Evolutionary conservation across 352 stramenopile species (phyloP).

Genomic region (Phytophthora cajani): DNA sequence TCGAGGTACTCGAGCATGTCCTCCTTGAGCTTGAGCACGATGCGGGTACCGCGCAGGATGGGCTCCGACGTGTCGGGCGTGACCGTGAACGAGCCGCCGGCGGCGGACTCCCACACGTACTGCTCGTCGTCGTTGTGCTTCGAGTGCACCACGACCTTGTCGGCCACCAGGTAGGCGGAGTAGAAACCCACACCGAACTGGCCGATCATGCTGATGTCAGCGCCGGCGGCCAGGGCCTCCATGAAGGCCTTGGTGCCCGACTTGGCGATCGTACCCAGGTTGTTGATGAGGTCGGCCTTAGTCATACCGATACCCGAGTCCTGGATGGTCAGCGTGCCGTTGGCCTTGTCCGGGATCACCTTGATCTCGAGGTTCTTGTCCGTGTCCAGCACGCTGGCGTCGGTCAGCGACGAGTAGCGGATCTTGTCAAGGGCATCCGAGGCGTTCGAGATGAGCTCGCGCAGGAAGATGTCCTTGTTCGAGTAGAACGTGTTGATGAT

Average conservation of each 20-base stretch:
- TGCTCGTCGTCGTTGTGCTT: slow-evolving; percentile 99
- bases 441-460: slow-evolving; percentile 97
- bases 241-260: slow-evolving; percentile 99
- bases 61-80: slow-evolving; percentile 88
- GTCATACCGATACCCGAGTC: slow-evolving; percentile 99
- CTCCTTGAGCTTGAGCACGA: slow-evolving; percentile 98
- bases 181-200: slow-evolving; percentile 99
- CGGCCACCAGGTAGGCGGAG: slow-evolving; percentile 99
- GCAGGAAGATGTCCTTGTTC: slow-evolving; percentile 99
- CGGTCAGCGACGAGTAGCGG: slow-evolving; percentile 97
- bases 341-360: slow-evolving; percentile 99
- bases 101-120: slow-evolving; percentile 97
- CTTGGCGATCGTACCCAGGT: slow-evolving; percentile 99
- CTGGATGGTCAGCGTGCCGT: slow-evolving; percentile 99
- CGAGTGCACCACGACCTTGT: slow-evolving; percentile 98
- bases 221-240: slow-evolving; percentile 97
- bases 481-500: slow-evolving; percentile 99
- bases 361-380: slow-evolving; percentile 99
- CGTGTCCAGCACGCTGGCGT: slow-evolving; percentile 95
- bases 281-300: slow-evolving; percentile 99
- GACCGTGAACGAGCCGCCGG: slow-evolving; percentile 98
- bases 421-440: slow-evolving; percentile 98
- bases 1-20: slow-evolving; percentile 99
- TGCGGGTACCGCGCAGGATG: slow-evolving; percentile 94
- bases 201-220: slow-evolving; percentile 99